These are phyloP conservation scores for Diaporthe sp. DNA, from an alignment of 2,329 filamentous ascomycete genomes.

Conservation along the genomic window DNA sequence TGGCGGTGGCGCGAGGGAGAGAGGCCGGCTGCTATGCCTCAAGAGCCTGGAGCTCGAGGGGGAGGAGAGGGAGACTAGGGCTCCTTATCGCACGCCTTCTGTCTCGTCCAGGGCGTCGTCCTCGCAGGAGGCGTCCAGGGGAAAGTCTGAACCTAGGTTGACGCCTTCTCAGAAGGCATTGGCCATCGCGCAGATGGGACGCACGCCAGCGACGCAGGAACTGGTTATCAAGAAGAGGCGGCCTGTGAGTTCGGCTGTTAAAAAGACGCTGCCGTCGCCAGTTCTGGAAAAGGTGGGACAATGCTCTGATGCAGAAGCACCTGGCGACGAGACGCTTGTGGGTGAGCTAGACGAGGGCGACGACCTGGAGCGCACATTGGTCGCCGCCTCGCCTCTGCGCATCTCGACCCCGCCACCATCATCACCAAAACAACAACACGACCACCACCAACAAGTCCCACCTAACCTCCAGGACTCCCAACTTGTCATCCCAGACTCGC, in stretches of 20 bases:
- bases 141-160: slow-evolving; percentile 17
- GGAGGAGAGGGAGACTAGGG: not conserved
- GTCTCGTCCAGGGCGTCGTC: slow-evolving; percentile 24
- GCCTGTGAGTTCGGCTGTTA: not conserved
- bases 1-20: not conserved
- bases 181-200: slow-evolving; percentile 15
- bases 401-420: not conserved
- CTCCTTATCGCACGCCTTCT: slow-evolving; percentile 19
- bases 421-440: not conserved
- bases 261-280: slow-evolving; percentile 1
- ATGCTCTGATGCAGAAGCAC: not conserved
- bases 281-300: not conserved
- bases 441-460: not conserved
- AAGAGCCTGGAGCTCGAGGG: not conserved
- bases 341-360: not conserved
- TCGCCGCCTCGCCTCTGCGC: not conserved
- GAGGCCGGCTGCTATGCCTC: slow-evolving; percentile 7
- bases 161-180: slow-evolving; percentile 25
- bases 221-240: not conserved
- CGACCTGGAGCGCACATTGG: not conserved
- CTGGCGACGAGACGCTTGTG: not conserved
- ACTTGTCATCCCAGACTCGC: slow-evolving; percentile 18
- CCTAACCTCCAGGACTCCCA: slow-evolving; percentile 4
- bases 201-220: not conserved
- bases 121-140: not conserved